Evolutionary conservation across 805 yeast genomes (phyloP), one percentile per base, ranked within the genome.

Genomic region (Candida bentonensis): DNA sequence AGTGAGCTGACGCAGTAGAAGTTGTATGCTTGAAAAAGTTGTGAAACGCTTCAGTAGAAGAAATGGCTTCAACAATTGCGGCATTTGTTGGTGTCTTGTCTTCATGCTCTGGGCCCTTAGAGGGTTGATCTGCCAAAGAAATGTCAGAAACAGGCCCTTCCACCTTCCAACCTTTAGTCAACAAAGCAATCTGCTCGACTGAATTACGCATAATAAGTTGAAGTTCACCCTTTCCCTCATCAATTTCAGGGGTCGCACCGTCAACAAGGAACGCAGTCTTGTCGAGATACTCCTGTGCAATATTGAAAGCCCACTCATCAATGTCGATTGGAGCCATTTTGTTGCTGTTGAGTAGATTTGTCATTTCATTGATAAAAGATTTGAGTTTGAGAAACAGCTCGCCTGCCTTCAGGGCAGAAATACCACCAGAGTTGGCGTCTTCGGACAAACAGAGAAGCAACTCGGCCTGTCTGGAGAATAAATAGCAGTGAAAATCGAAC

Each of bases 1-100:
- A 81, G 40, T 73, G 73, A 15, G 64, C 62, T 15, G 79, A 73
- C 0, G 79, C 73, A 0, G 65, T 60, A 45, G 74, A 75, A 0
- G 95, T 83, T 15, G 76, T 58, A 1, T 57, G 54, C 34, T 79
- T 60, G 51, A 76, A 82, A 9, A 59, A 56, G 5, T 60, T 55
- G 44, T 61, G 59, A 51, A 70, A 76, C 0, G 52, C 22, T 2
- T 60, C 60, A 21, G 64, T 61, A 0, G 66, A 45, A 1, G 51
- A 43, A 1, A 78, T 47, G 1, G 57, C 44, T 0, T 51, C 47
- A 3, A 49, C 46, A 23, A 59, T 51, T 7, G 51, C 52, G 20
- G 51, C 48, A 21, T 53, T 53, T 22, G 22, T 23, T 7, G 30
- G 47, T 2, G 33, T 23, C 21, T 44, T 40, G 21, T 45, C 47